Evolutionary conservation across 495 filamentous ascomycete species (phyloP), one percentile per base, ranked within the genome.

Genomic region (Podospora didyma): DNA sequence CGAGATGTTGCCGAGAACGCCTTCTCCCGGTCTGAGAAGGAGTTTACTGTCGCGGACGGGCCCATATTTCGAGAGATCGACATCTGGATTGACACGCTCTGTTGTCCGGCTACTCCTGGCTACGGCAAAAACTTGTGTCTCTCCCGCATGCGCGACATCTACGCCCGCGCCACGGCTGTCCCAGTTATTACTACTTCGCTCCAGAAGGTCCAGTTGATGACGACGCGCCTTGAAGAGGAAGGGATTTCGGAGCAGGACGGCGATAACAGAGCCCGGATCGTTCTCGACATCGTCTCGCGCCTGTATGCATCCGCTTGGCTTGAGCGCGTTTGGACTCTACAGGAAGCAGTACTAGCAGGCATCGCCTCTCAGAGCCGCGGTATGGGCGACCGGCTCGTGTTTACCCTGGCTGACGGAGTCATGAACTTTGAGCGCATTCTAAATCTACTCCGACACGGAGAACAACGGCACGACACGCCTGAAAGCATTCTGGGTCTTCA

Each of bases 31-130:
- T 34, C 21, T 7, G 16, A n/a, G 20, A 42, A 23, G 10, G 7
- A 53, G 16, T n/a, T n/a, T n/a, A n/a, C n/a, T n/a, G n/a, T n/a
- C n/a, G 34, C 44, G 4, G 42, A 48, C 16, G 7, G n/a, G 21
- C 11, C 35, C 9, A 28, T 21, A 7, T 17, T 17, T 12, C 35
- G 42, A 21, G 22, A 39, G 20, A 24, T 61, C 1, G 41, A 57
- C n/a, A 9, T 67, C 2, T 67, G 64, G 64, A 53, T 67, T 6
- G 64, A 67, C 44, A 65, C 64, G 3, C 39, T 67, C 19, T 67
- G 64, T 45, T 53, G 54, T 20, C 64, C 64, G 2, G 49, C 53
- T 7, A 49, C 37, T 3, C 51, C 39, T 12, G 50, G 55, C 14
- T 37, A 56, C 37, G 42, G 41, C 22, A 49, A 49, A 20, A 42